Base-by-base conservation (phyloP, 148 eudicot species). In the Vaccinium myrtillus region DNA sequence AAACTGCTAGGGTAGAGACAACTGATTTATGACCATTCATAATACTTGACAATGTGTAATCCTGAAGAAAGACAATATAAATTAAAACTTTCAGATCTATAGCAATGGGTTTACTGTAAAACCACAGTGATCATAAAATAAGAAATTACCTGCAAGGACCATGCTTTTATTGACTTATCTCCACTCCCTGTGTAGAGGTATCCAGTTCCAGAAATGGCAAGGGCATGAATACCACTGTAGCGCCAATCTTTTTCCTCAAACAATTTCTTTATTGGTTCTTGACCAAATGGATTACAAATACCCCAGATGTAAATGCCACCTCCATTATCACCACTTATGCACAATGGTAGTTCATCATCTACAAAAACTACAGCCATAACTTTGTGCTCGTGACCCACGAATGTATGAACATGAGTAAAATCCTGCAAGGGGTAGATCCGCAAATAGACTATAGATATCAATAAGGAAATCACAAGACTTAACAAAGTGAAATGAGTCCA, bases 1-100 rank as follows among this genome's bases (percentile, higher is more conserved):
- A 89, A 84, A 92, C 89, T 55, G 91, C 91, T 86, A 96, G 84
- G 8, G 92, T 63, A 67, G 95, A 94, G 49, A 96, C 99, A 74
- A 94, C 97, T 55, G 99, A 92, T 80, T 90, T 96, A 87, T 96
- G 99, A 79, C 98, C 99, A 78, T 87, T 91, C 98, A 94, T 94
- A 12, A 87, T 87, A 89, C 90, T 91, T 36, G 91, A 73, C n/a
- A 96, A 71, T 27, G 88, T 89, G 85, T 89, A 86, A 86, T 96
- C 97, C 98, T 96, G 93, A 75, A 82, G 75, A 46, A 74, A 73
- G 78, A 10, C 50, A 21, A 80, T 39, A 80, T 8, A 21, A 10
- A 23, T 51, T 18, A 76, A 13, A 59, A 56, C 49, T 54, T 27
- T 49, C 50, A 18, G 78, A 32, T 70, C 51, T 16, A 81, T 61